Evolutionary conservation across 1,284 basidiomycete genomes (phyloP), one percentile per base, ranked within the genome.

Genomic region (Vanrija sp.): DNA sequence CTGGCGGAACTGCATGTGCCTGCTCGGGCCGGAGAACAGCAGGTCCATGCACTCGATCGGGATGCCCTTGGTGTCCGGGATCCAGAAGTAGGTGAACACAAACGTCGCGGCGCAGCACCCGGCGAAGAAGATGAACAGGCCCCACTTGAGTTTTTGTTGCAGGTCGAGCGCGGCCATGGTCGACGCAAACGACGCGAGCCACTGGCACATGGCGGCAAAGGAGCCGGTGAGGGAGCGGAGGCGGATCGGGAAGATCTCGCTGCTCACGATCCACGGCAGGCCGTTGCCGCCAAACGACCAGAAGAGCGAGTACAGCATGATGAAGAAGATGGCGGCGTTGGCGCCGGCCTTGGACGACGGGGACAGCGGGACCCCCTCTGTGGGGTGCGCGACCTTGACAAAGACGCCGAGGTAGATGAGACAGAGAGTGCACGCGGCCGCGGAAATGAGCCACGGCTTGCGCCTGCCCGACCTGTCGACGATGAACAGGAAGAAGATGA

Each of bases 51-150:
- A 49, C 49, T 67, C 65, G 52, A 71, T 65, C 3, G 68, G 65
- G 19, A 67, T 60, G 23, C 61, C 68, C 43, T 67, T 69, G 23
- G 71, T 71, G 42, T 71, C 69, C 2, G 69, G 71, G 16, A 69
- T 61, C 55, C 62, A 64, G 51, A 73, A 64, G 58, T 65, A 68
- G 19, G 66, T 66, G 61, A 65, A 69, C 29, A 65, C 21, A 43
- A 64, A 57, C 6, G 64, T 66, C 18, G 50, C 44, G 16, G 46
- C 38, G 47, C 62, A 64, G 34, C 55, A 58, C 14, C 48, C 43
- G 12, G 62, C 62, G 50, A 66, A 74, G 66, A 73, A 69, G 54
- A 72, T 52, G 58, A 65, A 74, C 18, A 48, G 46, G 6, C 69
- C 69, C 55, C 60, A 71, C 9, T 26, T 26, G 14, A 23, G 14